Percentiles rank a stretch among this genome's conserved stretches.
These are phyloP conservation scores for Apiospora aurea DNA, from an alignment of 2,329 filamentous ascomycete species.

Conservation along the genomic window DNA sequence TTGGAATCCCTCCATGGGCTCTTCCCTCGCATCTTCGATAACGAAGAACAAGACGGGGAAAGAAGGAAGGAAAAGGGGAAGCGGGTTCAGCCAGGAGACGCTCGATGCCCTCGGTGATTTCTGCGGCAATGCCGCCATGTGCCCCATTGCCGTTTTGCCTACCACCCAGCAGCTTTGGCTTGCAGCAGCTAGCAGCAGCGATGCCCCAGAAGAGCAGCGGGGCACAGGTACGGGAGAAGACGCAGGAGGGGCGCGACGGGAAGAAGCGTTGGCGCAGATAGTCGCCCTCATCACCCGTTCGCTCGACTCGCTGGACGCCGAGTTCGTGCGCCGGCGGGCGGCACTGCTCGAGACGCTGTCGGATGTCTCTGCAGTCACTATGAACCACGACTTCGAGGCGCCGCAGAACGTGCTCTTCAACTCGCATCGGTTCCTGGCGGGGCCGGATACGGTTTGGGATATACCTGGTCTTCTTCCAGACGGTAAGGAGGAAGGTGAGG, in stretches of 20 bases:
- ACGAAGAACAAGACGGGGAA: background rate
- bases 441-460: background rate
- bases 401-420: constrained; percentile 17
- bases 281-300: background rate
- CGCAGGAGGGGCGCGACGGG: background rate
- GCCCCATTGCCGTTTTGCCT: background rate
- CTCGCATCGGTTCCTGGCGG: constrained; percentile 1
- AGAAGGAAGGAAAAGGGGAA: background rate
- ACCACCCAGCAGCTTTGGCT: background rate
- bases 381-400: constrained; percentile 33
- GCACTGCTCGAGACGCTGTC: background rate
- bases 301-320: background rate
- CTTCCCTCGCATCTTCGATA: background rate
- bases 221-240: too few species aligned
- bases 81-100: background rate
- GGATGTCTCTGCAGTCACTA: constrained; percentile 38
- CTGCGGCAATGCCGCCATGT: background rate
- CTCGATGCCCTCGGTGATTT: background rate
- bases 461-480: background rate
- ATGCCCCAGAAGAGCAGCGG: too few species aligned
- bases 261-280: background rate
- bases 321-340: background rate
- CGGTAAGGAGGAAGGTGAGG: too few species aligned
- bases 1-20: background rate
- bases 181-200: background rate